These are phyloP conservation scores for Hyaloscypha variabilis DNA, from an alignment of 495 filamentous ascomycete genomes.

Conservation along the genomic window DNA sequence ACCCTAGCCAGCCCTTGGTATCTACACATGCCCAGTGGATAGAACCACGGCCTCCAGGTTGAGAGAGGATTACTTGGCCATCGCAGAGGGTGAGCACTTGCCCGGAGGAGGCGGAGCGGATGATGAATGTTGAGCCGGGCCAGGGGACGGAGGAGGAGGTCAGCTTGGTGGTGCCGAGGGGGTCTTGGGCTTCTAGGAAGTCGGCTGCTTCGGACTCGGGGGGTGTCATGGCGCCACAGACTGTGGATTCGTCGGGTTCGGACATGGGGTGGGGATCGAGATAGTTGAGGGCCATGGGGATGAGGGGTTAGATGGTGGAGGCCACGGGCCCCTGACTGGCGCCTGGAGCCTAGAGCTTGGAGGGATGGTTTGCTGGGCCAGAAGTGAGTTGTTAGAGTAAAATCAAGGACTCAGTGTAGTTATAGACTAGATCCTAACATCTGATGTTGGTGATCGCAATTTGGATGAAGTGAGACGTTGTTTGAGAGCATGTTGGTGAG, in stretches of 20 bases:
- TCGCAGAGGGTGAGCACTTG: constrained; percentile 36
- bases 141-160: constrained; percentile 29
- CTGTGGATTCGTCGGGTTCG: constrained; percentile 20
- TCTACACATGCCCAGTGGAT: constrained; percentile 42
- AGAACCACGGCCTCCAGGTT: constrained; percentile 33
- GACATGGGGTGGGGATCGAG: constrained; percentile 7
- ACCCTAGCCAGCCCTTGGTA: constrained; percentile 42
- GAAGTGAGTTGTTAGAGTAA: too few species aligned
- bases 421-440: too few species aligned
- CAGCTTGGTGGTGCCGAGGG: constrained; percentile 6
- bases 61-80: constrained; percentile 33
- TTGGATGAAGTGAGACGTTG: too few species aligned
- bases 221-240: constrained; percentile 28
- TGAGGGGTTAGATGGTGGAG: not conserved
- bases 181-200: constrained; percentile 20
- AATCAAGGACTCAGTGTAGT: too few species aligned
- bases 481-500: too few species aligned
- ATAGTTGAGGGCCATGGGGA: constrained; percentile 6
- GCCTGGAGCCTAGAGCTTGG: too few species aligned
- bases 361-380: too few species aligned
- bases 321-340: too few species aligned
- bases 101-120: constrained; percentile 29
- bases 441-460: too few species aligned
- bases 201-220: constrained; percentile 25
- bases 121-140: constrained; percentile 33